phyloP scores from a whole-genome alignment of 108 stramenopile species.

The Mediolabrus comicus region DNA sequence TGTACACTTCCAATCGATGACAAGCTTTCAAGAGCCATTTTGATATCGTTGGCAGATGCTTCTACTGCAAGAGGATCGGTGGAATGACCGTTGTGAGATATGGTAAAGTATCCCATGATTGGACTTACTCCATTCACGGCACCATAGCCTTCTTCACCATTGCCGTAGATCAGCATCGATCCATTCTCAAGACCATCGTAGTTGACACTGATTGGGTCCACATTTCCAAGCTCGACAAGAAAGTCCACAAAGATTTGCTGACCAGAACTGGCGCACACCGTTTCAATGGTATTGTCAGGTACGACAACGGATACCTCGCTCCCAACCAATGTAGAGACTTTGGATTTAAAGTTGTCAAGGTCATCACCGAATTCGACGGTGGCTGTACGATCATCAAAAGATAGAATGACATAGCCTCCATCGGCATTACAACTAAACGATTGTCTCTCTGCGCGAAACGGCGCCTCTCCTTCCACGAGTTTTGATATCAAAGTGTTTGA shows the following conservation, averaged over 20 bases:
- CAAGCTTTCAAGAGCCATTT: conserved; percentile 60
- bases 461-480: conserved; percentile 54
- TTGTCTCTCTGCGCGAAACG: conserved; percentile 59
- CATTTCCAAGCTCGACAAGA: conserved; percentile 19
- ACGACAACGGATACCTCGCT: conserved; percentile 19
- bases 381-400: conserved; percentile 15
- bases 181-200: conserved; percentile 30
- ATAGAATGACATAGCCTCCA: conserved; percentile 29
- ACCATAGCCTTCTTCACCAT: conserved; percentile 27
- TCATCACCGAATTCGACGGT: conserved; percentile 37
- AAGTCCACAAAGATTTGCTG: conserved; percentile 34
- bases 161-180: conserved; percentile 19
- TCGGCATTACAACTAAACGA: conserved; percentile 48
- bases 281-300: conserved; percentile 6
- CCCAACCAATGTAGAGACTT: conserved; percentile 17
- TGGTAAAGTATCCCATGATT: conserved; percentile 41
- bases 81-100: conserved; percentile 52
- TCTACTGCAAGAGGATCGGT: conserved; percentile 47
- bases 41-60: conserved; percentile 44
- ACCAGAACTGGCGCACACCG: conserved; percentile 11
- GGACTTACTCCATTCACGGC: conserved; percentile 35
- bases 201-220: conserved; percentile 15
- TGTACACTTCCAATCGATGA: conserved; percentile 45
- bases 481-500: conserved; percentile 12
- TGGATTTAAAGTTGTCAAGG: conserved; percentile 10